These are phyloP conservation scores for Melanomma pulvis-pyrius DNA, from an alignment of 495 filamentous ascomycete species.

Conservation along the genomic window DNA sequence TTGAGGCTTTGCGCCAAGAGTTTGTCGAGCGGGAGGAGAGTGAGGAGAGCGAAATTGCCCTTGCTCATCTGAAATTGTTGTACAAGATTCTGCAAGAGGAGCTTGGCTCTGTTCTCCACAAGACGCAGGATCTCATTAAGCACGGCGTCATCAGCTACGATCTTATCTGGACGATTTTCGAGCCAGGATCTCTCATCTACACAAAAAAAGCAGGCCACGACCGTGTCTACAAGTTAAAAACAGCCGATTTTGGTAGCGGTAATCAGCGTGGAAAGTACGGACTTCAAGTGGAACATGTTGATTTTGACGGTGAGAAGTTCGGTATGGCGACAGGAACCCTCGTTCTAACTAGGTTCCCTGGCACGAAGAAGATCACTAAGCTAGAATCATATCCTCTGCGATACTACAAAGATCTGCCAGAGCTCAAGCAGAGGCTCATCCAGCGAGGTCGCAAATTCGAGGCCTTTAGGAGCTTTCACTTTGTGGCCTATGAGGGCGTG, in stretches of 20 bases:
- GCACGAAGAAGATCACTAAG: constrained; percentile 57
- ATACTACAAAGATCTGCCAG: constrained; percentile 52
- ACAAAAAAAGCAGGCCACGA: constrained; percentile 43
- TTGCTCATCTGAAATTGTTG: constrained; percentile 59
- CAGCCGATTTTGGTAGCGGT: constrained; percentile 34
- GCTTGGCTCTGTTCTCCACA: constrained; percentile 56
- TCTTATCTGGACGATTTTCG: constrained; percentile 58
- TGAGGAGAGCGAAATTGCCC: constrained; percentile 47
- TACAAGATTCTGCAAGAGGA: constrained; percentile 58
- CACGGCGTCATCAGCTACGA: constrained; percentile 62
- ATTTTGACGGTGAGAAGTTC: constrained; percentile 63
- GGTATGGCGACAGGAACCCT: constrained; percentile 50
- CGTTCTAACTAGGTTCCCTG: constrained; percentile 54
- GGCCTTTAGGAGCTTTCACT: constrained; percentile 7
- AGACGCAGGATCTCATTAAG: constrained; percentile 55
- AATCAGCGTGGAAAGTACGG: constrained; percentile 33
- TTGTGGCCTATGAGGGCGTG: constrained; percentile 22
- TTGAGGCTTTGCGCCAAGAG: constrained; percentile 46
- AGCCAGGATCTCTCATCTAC: constrained; percentile 50
- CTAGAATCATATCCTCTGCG: constrained; percentile 60
- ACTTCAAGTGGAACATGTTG: constrained; percentile 50
- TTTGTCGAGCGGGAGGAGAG: neutral
- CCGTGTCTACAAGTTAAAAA: constrained; percentile 44
- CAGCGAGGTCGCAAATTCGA: constrained; percentile 24
- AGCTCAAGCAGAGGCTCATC: constrained; percentile 31